A percentile compares a stretch with the other conserved stretches of the same genome.
phyloP scores from a whole-genome alignment of 148 eudicot genomes.

The Fallopia convolvulus region DNA sequence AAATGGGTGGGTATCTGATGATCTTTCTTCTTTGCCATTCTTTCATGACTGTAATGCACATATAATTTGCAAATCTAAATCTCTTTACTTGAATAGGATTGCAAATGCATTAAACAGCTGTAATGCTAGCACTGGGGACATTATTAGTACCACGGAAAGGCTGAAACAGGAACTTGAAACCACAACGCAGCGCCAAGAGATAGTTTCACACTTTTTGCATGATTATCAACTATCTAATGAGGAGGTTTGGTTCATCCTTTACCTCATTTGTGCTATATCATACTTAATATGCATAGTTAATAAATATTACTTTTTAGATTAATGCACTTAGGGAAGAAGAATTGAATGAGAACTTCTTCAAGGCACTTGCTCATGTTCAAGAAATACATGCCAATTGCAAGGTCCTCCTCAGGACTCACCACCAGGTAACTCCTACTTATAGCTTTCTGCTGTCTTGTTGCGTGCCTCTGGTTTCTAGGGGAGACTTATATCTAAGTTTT shows the following conservation, averaged over 20 bases:
- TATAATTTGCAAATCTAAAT: background rate
- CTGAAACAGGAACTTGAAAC: slow-evolving; percentile 88
- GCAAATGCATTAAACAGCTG: slow-evolving; percentile 73
- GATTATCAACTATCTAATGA: slow-evolving; percentile 96
- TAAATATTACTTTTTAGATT: slow-evolving; percentile 35
- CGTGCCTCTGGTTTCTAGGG: background rate
- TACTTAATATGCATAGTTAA: slow-evolving; percentile 1
- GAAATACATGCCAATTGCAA: slow-evolving; percentile 98
- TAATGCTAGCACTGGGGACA: slow-evolving; percentile 85
- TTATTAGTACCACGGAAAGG: slow-evolving; percentile 92
- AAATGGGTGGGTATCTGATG: background rate
- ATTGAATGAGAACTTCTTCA: slow-evolving; percentile 76
- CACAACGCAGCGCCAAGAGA: slow-evolving; percentile 94
- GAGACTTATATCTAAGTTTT: background rate
- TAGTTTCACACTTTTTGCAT: slow-evolving; percentile 81
- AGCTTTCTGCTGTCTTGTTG: background rate
- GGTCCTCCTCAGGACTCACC: slow-evolving; percentile 88
- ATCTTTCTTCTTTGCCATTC: background rate
- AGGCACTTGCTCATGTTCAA: slow-evolving; percentile 96
- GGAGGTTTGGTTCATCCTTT: slow-evolving; percentile 46
- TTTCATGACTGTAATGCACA: background rate
- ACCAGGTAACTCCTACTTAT: slow-evolving; percentile 54
- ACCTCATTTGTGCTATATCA: background rate
- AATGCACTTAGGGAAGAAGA: slow-evolving; percentile 94
- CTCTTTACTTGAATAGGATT: slow-evolving; percentile 42